Conservation (phyloP, 2,329 filamentous ascomycete species). For the Nemania abortiva region DNA sequence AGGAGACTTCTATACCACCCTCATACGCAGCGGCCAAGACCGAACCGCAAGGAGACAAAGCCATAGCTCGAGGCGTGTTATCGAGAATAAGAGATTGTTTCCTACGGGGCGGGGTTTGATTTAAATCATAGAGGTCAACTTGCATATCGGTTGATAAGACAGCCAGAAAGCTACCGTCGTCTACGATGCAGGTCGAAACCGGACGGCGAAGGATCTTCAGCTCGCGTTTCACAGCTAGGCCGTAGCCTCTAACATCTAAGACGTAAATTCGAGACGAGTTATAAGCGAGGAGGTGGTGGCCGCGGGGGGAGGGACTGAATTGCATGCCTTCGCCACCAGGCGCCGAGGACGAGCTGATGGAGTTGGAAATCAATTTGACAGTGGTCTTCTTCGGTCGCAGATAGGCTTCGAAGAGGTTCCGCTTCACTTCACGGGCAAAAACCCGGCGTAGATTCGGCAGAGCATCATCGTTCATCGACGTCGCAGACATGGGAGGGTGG, state of each 20-base stretch:
- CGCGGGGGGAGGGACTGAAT: conserved; percentile 81
- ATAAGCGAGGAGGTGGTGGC: conserved; percentile 80
- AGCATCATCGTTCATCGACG: conserved; percentile 59
- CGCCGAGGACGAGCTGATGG: conserved; percentile 84
- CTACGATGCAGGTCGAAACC: conserved; percentile 80
- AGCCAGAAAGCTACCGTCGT: conserved; percentile 80
- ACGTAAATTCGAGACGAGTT: conserved; percentile 89
- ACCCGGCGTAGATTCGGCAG: conserved; percentile 72
- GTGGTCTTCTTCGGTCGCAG: conserved; percentile 76
- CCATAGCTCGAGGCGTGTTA: conserved; percentile 81
- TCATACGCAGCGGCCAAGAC: conserved; percentile 88
- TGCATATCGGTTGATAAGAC: conserved; percentile 86
- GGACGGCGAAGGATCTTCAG: conserved; percentile 83
- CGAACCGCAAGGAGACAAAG: conserved; percentile 82
- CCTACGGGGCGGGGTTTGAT: conserved; percentile 72
- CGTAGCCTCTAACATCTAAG: conserved; percentile 72
- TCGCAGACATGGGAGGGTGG: conserved; percentile 54
- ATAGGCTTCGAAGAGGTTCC: conserved; percentile 82
- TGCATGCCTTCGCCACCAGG: conserved; percentile 88
- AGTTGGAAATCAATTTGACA: conserved; percentile 84
- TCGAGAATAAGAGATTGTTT: conserved; percentile 82
- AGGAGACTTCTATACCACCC: conserved; percentile 88
- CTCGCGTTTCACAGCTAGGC: conserved; percentile 77
- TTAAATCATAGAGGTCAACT: conserved; percentile 85
- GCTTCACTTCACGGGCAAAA: conserved; percentile 78